Base-by-base conservation (phyloP, 345 rosid species). In the Lagerstroemia speciosa region DNA sequence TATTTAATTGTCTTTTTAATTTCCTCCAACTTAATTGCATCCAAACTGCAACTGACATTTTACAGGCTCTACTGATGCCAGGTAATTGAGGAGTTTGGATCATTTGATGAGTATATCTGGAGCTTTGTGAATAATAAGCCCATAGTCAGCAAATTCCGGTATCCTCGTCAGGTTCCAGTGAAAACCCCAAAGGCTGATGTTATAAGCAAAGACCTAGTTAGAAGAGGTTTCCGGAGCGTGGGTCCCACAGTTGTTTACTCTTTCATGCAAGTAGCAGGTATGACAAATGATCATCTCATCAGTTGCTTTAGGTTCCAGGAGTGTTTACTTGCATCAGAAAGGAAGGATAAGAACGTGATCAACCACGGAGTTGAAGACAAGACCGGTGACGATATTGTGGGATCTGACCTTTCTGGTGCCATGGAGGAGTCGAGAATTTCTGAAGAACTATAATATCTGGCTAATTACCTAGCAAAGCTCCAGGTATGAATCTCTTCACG, bases 151-250 rank as follows among this genome's bases (percentile, higher is more conserved):
- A 86, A 80, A 72, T 83, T 87, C 78, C 82, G 93, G 53, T 91
- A 91, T 73, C 86, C 91, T 46, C 80, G 97, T 14, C 99, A 89
- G 78, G 89, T 94, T 66, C 96, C 96, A 0, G 96, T 84, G 48
- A 94, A 93, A 82, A 80, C 93, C n/a, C 91, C 99, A 0, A 94
- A 89, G 83, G 96, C 97, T 5, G 97, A 94, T 67, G 77, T 68
- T 41, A 89, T 94, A 67, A 89, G 99, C 90, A 94, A 91, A 74
- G 99, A 94, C 75, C 85, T 94, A 7, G 95, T 91, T 38, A 86
- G 91, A 71, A 84, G 97, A 67, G 97, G 97, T 52, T 91, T 91
- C 71, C 93, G 97, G 37, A 79, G 95, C 0, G 95, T 91, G 64
- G 91, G 97, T 58, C 93, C 97, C 36, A 89, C 96, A 0, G 87